Conservation (phyloP, 345 rosid genomes). For the Gossypium turneri region DNA sequence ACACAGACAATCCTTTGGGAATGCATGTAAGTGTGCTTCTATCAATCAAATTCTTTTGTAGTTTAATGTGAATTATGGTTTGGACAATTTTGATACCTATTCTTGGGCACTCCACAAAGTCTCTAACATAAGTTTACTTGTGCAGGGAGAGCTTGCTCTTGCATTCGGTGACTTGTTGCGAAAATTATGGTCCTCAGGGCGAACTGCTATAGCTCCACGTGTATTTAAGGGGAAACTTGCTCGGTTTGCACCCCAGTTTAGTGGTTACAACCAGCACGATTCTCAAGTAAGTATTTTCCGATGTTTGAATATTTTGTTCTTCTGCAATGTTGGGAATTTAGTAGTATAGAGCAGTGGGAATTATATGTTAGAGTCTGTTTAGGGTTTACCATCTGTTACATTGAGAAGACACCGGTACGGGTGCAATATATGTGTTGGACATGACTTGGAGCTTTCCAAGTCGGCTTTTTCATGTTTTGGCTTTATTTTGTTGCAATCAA, state of each 20-base stretch:
- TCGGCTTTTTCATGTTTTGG: no score
- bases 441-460: no score
- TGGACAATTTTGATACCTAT: conserved; percentile 1
- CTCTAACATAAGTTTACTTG: conserved; percentile 28
- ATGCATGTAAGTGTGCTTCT: conserved; percentile 59
- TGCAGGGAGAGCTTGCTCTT: conserved; percentile 91
- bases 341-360: neutral
- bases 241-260: conserved; percentile 92
- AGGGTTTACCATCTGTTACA: neutral
- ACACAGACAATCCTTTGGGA: conserved; percentile 78
- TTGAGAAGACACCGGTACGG: no score
- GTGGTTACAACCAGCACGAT: conserved; percentile 97
- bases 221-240: conserved; percentile 75
- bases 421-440: no score
- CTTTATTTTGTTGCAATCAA: no score
- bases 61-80: conserved; percentile 8
- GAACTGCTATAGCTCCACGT: conserved; percentile 62
- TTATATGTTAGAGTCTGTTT: neutral
- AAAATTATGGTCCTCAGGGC: conserved; percentile 77
- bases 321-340: neutral
- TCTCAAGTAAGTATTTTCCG: conserved; percentile 62
- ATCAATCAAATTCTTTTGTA: neutral
- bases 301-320: neutral
- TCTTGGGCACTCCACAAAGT: neutral
- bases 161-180: conserved; percentile 86